These are phyloP conservation scores for Periconia digitata DNA, from an alignment of 2,329 filamentous ascomycete genomes.

Conservation along the genomic window DNA sequence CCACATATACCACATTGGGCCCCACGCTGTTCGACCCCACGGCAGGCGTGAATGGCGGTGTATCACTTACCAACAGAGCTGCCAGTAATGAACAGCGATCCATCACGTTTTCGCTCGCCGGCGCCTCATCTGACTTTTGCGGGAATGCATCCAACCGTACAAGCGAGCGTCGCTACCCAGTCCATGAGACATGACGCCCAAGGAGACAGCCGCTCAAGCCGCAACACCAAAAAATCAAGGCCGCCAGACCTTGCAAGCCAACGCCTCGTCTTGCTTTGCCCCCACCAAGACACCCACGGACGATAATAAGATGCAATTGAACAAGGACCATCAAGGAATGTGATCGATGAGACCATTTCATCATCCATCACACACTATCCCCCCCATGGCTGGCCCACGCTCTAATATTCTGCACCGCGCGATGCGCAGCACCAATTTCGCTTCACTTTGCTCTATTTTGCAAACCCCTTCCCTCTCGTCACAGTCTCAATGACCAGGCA, in stretches of 20 bases:
- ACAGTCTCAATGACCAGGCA: neutral
- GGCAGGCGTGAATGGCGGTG: neutral
- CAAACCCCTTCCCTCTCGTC: neutral
- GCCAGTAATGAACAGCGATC: neutral
- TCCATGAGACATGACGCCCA: neutral
- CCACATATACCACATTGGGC: neutral
- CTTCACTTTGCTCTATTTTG: neutral
- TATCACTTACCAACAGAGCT: neutral
- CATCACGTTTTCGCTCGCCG: neutral
- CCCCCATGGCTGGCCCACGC: no score
- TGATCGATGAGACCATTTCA: no score
- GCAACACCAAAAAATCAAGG: neutral
- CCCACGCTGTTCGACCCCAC: neutral
- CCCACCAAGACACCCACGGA: no score
- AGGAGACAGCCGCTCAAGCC: neutral
- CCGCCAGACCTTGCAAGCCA: no score
- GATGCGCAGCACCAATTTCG: no score
- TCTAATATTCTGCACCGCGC: no score
- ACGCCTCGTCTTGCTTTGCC: neutral
- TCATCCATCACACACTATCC: no score
- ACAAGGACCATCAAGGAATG: no score
- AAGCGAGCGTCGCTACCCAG: neutral
- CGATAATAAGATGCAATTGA: no score
- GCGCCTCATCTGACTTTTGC: neutral
- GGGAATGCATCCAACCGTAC: no score